These are phyloP conservation scores for Cryptococcus neoformans DNA, from an alignment of 1,284 basidiomycete genomes.

Conservation along the genomic window DNA sequence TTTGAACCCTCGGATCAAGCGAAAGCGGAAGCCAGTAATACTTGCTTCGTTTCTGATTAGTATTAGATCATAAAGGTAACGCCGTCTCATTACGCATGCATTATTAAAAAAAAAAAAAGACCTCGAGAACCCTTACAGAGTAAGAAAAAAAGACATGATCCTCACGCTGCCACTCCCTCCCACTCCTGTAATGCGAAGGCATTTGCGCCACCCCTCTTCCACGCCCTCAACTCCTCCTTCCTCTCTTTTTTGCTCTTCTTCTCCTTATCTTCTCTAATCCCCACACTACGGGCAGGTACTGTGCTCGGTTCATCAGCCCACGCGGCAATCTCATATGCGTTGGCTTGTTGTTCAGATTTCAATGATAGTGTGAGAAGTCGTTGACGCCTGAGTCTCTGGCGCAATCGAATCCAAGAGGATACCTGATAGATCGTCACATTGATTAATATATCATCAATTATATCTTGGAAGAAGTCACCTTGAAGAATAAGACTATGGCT, in stretches of 20 bases:
- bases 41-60: no score
- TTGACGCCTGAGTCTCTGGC: slow-evolving; percentile 34
- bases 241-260: slow-evolving; percentile 23
- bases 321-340: slow-evolving; percentile 44
- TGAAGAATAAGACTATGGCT: slow-evolving; percentile 36
- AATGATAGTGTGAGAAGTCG: slow-evolving; percentile 20
- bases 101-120: no score
- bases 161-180: slow-evolving; percentile 36
- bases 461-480: slow-evolving; percentile 24
- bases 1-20: no score
- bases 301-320: slow-evolving; percentile 41
- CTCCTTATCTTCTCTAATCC: slow-evolving; percentile 5
- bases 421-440: slow-evolving; percentile 22
- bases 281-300: slow-evolving; percentile 21
- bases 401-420: slow-evolving; percentile 36
- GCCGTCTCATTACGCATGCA: no score
- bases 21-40: no score
- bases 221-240: slow-evolving; percentile 21
- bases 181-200: slow-evolving; percentile 45
- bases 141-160: no score
- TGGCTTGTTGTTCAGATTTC: slow-evolving; percentile 34
- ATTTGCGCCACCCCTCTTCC: slow-evolving; percentile 39
- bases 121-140: no score
- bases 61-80: no score
- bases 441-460: background rate